These are phyloP conservation scores for Pyronema domesticum DNA, from an alignment of 495 filamentous ascomycete genomes.

Conservation along the genomic window DNA sequence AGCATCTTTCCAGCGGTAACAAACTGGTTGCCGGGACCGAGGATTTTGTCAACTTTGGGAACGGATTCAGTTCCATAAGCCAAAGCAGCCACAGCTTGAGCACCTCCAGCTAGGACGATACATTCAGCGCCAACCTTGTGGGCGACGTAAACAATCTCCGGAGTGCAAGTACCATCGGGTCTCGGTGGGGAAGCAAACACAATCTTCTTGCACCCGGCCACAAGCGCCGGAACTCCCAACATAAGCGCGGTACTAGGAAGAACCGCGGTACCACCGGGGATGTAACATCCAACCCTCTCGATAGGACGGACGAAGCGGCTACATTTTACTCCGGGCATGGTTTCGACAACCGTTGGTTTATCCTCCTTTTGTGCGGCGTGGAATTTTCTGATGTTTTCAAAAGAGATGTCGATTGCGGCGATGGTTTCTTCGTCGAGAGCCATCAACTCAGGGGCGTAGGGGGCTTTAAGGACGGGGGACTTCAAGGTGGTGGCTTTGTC, in stretches of 20 bases:
- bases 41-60: constrained; percentile 95
- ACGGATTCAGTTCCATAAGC: constrained; percentile 71
- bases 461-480: constrained; percentile 71
- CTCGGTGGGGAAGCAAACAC: constrained; percentile 84
- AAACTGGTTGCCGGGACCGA: constrained; percentile 95
- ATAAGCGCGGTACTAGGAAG: constrained; percentile 91
- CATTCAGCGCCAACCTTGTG: constrained; percentile 91
- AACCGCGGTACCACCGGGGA: constrained; percentile 89
- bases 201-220: constrained; percentile 92
- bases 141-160: constrained; percentile 94
- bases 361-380: constrained; percentile 75
- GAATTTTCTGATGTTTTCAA: constrained; percentile 85
- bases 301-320: constrained; percentile 85
- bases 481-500: constrained; percentile 82
- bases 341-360: constrained; percentile 66
- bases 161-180: constrained; percentile 73
- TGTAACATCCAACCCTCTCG: constrained; percentile 83
- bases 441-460: constrained; percentile 74
- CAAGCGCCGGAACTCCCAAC: constrained; percentile 93
- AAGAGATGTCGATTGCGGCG: constrained; percentile 80
- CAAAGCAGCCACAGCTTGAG: constrained; percentile 84
- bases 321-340: constrained; percentile 92
- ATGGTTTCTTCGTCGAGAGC: constrained; percentile 61
- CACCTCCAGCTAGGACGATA: constrained; percentile 88
- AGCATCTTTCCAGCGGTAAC: constrained; percentile 97